phyloP scores from a whole-genome alignment of 805 yeast species.

The Monosporozyma servazzii region DNA sequence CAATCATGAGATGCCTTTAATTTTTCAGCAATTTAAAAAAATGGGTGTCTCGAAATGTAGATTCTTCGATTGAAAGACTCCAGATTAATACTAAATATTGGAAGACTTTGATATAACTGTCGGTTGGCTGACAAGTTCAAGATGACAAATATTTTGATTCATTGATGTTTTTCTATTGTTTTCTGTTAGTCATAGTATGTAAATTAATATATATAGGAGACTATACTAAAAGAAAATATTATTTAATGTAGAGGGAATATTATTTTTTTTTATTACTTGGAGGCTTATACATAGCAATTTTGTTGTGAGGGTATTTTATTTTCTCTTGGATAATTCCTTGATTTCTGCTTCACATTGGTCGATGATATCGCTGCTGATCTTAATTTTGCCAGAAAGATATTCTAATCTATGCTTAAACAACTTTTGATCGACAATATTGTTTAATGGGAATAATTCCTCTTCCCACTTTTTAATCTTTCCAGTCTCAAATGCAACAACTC shows the following conservation, averaged over 20 bases:
- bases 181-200: neutral
- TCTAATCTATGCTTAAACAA: constrained; percentile 53
- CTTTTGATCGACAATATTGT: constrained; percentile 41
- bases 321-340: constrained; percentile 25
- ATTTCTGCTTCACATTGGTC: constrained; percentile 38
- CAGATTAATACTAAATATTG: neutral
- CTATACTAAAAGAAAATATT: neutral
- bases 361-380: constrained; percentile 45
- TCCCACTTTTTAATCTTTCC: constrained; percentile 57
- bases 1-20: neutral
- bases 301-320: neutral
- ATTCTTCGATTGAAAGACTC: neutral
- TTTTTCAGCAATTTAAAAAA: neutral
- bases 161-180: neutral
- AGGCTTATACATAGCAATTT: neutral
- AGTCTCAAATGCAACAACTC: constrained; percentile 49
- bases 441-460: constrained; percentile 56
- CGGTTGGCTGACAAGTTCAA: neutral
- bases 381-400: constrained; percentile 61
- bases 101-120: neutral
- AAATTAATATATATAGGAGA: neutral
- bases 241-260: neutral
- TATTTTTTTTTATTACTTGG: neutral
- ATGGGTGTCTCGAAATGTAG: neutral
- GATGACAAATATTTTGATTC: neutral